Percentiles rank a stretch among this genome's conserved stretches.
phyloP scores from a whole-genome alignment of 2,329 filamentous ascomycete genomes.

The Neospermospora avenae region DNA sequence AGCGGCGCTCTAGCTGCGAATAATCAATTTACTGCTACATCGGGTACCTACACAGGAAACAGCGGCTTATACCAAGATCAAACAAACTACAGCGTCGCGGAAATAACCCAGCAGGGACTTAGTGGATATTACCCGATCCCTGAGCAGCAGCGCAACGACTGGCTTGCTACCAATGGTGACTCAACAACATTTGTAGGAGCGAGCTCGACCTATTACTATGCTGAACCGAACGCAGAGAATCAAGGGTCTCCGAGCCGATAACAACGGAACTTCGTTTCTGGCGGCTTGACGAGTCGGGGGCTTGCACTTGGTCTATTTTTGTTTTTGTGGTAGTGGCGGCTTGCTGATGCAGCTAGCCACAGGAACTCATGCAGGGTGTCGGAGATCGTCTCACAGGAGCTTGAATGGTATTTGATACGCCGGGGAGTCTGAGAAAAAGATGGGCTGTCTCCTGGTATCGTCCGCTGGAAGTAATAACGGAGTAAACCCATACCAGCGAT shows the following conservation, averaged over 20 bases:
- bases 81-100: constrained; percentile 12
- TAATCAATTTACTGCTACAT: constrained; percentile 10
- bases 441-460: no score
- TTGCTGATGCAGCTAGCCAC: background rate
- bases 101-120: background rate
- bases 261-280: background rate
- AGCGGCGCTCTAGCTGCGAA: background rate
- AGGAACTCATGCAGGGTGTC: background rate
- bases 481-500: background rate
- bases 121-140: constrained; percentile 18
- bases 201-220: constrained; percentile 20
- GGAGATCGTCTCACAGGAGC: background rate
- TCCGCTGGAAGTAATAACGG: background rate
- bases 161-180: constrained; percentile 19
- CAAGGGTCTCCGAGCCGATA: background rate
- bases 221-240: constrained; percentile 14
- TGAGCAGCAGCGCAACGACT: constrained; percentile 10
- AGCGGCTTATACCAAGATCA: constrained; percentile 18
- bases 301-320: background rate
- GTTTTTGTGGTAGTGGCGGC: background rate
- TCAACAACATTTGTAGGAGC: constrained; percentile 20
- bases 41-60: constrained; percentile 7
- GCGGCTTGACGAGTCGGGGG: background rate
- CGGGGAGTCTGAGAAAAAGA: background rate
- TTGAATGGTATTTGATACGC: background rate